These are phyloP conservation scores for Lipomyces sp. DNA, from an alignment of 805 yeast genomes.

Conservation along the genomic window DNA sequence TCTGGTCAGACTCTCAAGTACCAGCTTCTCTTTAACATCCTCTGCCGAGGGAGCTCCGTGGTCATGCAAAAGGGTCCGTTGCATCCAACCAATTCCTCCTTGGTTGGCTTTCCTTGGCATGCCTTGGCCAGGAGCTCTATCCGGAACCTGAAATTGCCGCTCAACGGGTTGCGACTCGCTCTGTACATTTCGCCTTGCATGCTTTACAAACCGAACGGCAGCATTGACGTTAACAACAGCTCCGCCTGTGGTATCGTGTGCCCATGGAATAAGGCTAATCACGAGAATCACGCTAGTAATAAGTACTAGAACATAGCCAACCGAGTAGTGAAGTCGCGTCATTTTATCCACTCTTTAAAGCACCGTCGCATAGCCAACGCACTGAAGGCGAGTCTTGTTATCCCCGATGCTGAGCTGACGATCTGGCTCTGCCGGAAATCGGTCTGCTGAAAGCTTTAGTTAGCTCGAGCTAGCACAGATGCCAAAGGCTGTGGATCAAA, in stretches of 20 bases:
- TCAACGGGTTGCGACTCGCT: background rate
- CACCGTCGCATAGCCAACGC: background rate
- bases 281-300: background rate
- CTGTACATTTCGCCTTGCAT: background rate
- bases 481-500: background rate
- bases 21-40: constrained; percentile 5
- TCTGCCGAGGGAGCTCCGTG: background rate
- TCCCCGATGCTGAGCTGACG: background rate
- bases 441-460: background rate
- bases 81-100: background rate
- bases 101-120: background rate
- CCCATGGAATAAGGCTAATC: background rate
- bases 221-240: background rate
- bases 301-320: background rate
- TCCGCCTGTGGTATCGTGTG: background rate
- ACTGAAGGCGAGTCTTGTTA: background rate
- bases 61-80: background rate
- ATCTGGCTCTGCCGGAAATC: background rate
- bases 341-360: background rate
- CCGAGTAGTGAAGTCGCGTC: background rate
- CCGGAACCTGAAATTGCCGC: background rate
- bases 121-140: background rate
- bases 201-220: background rate
- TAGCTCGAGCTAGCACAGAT: background rate
- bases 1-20: constrained; percentile 6